These are phyloP conservation scores for Glycyrrhiza uralensis DNA, from an alignment of 306 rosid genomes.

Conservation along the genomic window DNA sequence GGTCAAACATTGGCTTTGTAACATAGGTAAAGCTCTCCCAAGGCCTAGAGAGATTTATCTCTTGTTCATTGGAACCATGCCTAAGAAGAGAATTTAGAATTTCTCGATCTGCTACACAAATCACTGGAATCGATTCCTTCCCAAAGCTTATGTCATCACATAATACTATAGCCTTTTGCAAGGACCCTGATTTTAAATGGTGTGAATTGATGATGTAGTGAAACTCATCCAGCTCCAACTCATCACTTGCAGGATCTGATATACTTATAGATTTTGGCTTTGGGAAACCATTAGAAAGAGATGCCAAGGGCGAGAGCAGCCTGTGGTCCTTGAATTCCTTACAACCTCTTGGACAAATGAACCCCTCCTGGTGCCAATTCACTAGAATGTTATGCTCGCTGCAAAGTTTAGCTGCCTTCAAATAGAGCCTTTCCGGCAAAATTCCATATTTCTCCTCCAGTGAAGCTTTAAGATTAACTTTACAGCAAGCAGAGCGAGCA, in stretches of 20 bases:
- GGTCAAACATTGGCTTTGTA: constrained; percentile 56
- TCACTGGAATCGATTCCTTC: constrained; percentile 66
- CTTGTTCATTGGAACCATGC: constrained; percentile 37
- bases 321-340: constrained; percentile 41
- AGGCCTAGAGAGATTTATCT: constrained; percentile 40
- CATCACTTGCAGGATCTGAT: constrained; percentile 36
- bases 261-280: constrained; percentile 26
- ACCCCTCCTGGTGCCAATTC: constrained; percentile 66
- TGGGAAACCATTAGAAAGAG: constrained; percentile 37
- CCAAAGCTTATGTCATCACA: constrained; percentile 87
- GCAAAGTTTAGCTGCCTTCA: constrained; percentile 68
- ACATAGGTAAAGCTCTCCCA: constrained; percentile 73
- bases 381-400: constrained; percentile 54
- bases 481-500: constrained; percentile 68
- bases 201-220: constrained; percentile 50
- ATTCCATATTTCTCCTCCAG: constrained; percentile 58
- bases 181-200: constrained; percentile 41
- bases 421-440: constrained; percentile 58
- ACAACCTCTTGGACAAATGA: constrained; percentile 71
- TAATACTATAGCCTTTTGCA: constrained; percentile 46
- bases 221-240: constrained; percentile 59
- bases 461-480: constrained; percentile 52
- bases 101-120: constrained; percentile 58
- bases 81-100: constrained; percentile 42
- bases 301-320: constrained; percentile 41